phyloP scores from a whole-genome alignment of 768 basidiomycete species.

The Mycena filopes region DNA sequence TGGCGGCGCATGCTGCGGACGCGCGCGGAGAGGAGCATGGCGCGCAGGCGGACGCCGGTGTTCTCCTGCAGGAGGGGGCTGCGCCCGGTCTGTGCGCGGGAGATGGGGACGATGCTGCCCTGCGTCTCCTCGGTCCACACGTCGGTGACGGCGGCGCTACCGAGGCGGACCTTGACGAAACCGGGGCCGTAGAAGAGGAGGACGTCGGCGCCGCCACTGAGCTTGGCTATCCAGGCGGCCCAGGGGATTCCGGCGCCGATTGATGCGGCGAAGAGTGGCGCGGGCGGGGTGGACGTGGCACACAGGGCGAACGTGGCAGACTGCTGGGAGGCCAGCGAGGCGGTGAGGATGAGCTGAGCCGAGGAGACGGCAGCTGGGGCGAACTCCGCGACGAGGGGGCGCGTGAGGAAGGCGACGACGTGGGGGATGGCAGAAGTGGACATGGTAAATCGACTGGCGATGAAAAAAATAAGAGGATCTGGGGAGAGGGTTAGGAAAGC shows the following conservation, averaged over 20 bases:
- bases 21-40: constrained; percentile 23
- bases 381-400: constrained; percentile 13
- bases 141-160: constrained; percentile 2
- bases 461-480: not conserved
- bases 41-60: constrained; percentile 24
- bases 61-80: constrained; percentile 22
- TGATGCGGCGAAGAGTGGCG: constrained; percentile 23
- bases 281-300: constrained; percentile 2
- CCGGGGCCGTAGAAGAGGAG: constrained; percentile 27
- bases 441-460: constrained; percentile 25
- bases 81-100: constrained; percentile 3
- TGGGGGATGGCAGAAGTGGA: constrained; percentile 29
- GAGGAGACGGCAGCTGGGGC: constrained; percentile 14
- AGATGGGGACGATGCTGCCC: constrained; percentile 23
- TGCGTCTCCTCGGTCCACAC: constrained; percentile 18
- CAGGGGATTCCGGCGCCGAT: constrained; percentile 26
- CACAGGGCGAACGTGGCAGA: constrained; percentile 12
- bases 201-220: constrained; percentile 16
- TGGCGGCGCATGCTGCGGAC: constrained; percentile 20
- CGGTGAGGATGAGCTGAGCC: constrained; percentile 27
- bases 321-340: not conserved
- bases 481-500: not conserved
- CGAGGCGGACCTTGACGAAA: constrained; percentile 26
- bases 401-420: constrained; percentile 31
- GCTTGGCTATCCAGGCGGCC: constrained; percentile 20